Conservation (phyloP, 2,329 filamentous ascomycete species). For the Thielaviopsis euricoi region DNA sequence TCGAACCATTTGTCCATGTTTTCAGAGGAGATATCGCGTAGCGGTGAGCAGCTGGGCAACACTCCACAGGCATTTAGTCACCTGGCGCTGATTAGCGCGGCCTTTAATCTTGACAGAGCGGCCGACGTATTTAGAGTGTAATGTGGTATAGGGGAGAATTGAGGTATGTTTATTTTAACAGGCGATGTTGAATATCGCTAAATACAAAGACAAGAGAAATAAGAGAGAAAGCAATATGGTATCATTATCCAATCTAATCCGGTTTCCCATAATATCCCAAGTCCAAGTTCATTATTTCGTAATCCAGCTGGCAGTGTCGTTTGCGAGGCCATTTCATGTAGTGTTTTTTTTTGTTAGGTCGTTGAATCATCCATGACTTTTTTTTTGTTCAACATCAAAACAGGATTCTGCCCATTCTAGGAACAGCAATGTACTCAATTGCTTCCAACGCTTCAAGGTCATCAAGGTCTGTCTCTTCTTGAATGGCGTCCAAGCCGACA, state of each 20-base stretch:
- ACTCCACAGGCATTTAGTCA: conserved; percentile 69
- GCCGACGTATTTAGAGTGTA: not conserved
- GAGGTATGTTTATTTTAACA: not conserved
- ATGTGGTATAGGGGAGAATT: not conserved
- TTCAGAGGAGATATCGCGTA: conserved; percentile 59
- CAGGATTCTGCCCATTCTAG: not conserved
- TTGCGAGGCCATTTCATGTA: not conserved
- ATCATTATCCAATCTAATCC: not conserved
- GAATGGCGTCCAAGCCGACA: not conserved
- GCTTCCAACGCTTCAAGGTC: conserved; percentile 7
- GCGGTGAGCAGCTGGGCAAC: conserved; percentile 63
- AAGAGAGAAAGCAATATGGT: not conserved
- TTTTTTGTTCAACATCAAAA: not conserved
- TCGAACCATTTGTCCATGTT: conserved; percentile 66
- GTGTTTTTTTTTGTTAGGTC: not conserved
- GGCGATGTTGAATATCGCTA: not conserved
- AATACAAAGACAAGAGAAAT: not conserved
- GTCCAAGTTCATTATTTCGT: not conserved
- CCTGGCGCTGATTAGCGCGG: conserved; percentile 57
- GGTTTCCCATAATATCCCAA: not conserved
- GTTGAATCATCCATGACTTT: not conserved
- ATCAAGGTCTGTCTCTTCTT: not conserved
- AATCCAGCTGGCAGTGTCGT: not conserved
- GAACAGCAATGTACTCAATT: conserved; percentile 8
- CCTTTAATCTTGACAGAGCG: conserved; percentile 54